Evolutionary conservation across 176 grass and related monocot species (phyloP), one percentile per base, ranked within the genome.

Genomic region (Carex pumila): DNA sequence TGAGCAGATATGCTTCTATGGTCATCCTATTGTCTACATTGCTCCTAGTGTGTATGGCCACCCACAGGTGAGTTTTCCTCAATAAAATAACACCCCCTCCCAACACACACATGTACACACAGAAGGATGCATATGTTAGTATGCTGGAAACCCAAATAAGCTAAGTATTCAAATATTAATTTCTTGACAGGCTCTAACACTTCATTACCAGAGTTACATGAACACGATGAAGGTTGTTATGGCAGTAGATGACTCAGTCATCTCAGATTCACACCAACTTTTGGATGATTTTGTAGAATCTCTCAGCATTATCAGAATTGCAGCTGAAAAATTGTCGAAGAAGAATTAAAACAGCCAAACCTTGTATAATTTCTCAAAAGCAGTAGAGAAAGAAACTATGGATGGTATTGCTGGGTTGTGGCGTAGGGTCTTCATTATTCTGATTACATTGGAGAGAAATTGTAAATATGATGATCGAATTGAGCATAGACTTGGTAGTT

Each of bases 1-100:
- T 0, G 95, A 98, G 61, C 87, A 95, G 34, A 87, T 91, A 60
- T 71, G 83, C 58, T 93, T 98, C 68, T 93, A 83, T 30, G 95
- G 92, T 29, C 91, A 95, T 84, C 95, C 91, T 2, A 86, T 98
- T 39, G 69, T 83, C 61, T 95, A 98, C 2, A 89, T 98, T 12
- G 95, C 95, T 56, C 91, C 95, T 12, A 91, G 88, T 81, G 95
- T 98, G 3, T 93, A 93, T 66, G 95, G 96, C 2, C 96, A 95
- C 80, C 88, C 96, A 25, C 96, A 99, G 80, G 96, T 99, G 85
- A 92, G 75, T 49, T 15, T 8, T 50, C 0, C 2, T 15, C 25
- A 11, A 75, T 30, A 30, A 25, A 75, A 39, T 41, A 39, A 69
- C 1, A 6, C 32, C 31, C 65, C 65, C 14, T 22, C 10, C 37